Evolutionary conservation across 1,139 yeast genomes (phyloP).

Genomic region (Blastobotrys aristatus): DNA sequence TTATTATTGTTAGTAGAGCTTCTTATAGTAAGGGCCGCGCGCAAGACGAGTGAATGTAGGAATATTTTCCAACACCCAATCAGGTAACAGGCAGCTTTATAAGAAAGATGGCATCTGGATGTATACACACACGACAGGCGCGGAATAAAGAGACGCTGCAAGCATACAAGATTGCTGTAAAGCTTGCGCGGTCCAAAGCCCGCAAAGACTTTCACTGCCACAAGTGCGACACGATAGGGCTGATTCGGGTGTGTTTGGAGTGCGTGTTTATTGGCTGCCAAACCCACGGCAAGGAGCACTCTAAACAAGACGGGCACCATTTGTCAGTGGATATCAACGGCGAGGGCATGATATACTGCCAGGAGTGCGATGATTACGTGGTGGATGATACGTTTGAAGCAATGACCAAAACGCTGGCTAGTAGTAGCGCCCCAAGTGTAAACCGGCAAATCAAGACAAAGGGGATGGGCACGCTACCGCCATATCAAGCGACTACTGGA

Average conservation of each 20-base stretch:
- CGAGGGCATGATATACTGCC: constrained; percentile 49
- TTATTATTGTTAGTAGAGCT: background rate
- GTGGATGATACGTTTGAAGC: constrained; percentile 54
- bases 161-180: constrained; percentile 22
- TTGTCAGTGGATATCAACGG: constrained; percentile 47
- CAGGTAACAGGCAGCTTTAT: no score
- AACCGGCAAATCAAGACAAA: constrained; percentile 15
- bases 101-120: constrained; percentile 17
- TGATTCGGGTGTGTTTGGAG: constrained; percentile 57
- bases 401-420: constrained; percentile 35
- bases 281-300: constrained; percentile 51
- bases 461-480: constrained; percentile 40
- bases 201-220: constrained; percentile 9
- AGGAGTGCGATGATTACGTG: constrained; percentile 68
- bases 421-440: constrained; percentile 3
- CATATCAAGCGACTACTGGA: constrained; percentile 62
- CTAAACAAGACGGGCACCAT: constrained; percentile 48
- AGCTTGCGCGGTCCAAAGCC: constrained; percentile 18
- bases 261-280: constrained; percentile 82
- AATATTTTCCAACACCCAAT: no score
- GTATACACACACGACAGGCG: constrained; percentile 17
- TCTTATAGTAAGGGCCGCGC: background rate
- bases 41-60: no score
- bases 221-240: constrained; percentile 10
- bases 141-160: constrained; percentile 15